Base-by-base conservation (phyloP, 2,329 filamentous ascomycete species). In the Claviceps cyperi region DNA sequence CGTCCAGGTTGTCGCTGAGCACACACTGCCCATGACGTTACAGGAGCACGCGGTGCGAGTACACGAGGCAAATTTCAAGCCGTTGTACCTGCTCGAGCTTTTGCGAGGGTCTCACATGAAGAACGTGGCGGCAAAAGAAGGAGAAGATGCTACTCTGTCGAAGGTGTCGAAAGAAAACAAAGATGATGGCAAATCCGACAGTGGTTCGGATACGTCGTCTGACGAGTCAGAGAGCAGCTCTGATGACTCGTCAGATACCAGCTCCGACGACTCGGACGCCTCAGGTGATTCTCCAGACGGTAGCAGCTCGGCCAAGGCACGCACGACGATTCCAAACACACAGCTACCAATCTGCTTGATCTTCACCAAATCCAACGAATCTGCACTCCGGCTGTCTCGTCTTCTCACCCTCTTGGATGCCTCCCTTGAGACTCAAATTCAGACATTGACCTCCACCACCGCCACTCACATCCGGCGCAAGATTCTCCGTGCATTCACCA, bases 331-430 rank as follows among this genome's bases (percentile, higher is more conserved):
- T 22, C 57, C 54, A 49, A 59, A 56, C 38, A 52, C 43, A 13
- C 56, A 53, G 39, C 52, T 63, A 17, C 68, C 72, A 32, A 69
- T 69, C 3, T 79, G 84, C 11, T 74, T 97, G 37, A 81, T 97
- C 56, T 97, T 97, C 64, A 90, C 89, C 45, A 88, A 88, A 58
- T 94, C 86, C 51, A 95, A 91, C 62, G 89, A 95, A 64, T 80
- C 83, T 17, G 87, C 91, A 1, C 76, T 86, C n/a, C 84, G 92
- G 52, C 76, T 97, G n/a, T 81, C 85, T 1, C 84, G 87, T 19
- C 79, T 97, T 0, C 73, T 97, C 11, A 69, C 73, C 1, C 70
- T 90, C 1, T 72, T 94, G 21, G 72, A 78, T 17, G 80, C 82
- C 0, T 63, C 71, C 0, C 69, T 84, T 36, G 69, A 75, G 2